Percentiles rank a stretch among this genome's conserved stretches.
These are phyloP conservation scores for Fusarium piperis DNA, from an alignment of 2,329 filamentous ascomycete species.

Conservation along the genomic window DNA sequence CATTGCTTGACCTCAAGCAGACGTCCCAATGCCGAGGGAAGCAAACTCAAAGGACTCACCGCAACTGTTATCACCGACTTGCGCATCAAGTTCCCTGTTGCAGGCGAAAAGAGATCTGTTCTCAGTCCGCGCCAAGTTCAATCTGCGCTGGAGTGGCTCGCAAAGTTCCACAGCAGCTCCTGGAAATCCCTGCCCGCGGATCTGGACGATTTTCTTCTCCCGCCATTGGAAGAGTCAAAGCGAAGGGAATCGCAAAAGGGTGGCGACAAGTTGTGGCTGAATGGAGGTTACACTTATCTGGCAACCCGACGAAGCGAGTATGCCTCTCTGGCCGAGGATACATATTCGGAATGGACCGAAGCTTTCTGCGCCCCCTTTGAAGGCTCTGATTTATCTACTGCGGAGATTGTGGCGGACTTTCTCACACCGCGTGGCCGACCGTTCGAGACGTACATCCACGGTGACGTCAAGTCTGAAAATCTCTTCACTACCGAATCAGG, in stretches of 20 bases:
- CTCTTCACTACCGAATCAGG: constrained; percentile 65
- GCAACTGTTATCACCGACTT: constrained; percentile 70
- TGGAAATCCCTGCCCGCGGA: constrained; percentile 50
- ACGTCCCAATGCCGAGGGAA: constrained; percentile 25
- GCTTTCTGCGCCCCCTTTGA: constrained; percentile 54
- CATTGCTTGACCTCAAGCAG: constrained; percentile 58
- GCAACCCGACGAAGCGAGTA: constrained; percentile 70
- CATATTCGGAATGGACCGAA: constrained; percentile 64
- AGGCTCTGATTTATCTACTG: constrained; percentile 48
- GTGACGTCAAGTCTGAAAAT: constrained; percentile 76
- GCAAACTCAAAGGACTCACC: constrained; percentile 52
- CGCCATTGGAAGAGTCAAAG: constrained; percentile 65
- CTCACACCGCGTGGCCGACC: constrained; percentile 56
- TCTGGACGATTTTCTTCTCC: constrained; percentile 54
- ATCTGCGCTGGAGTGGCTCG: constrained; percentile 70
- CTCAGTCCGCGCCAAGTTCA: constrained; percentile 59
- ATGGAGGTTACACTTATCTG: constrained; percentile 76
- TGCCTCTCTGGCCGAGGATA: constrained; percentile 54
- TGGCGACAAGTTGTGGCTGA: constrained; percentile 62
- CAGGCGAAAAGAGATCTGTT: constrained; percentile 62
- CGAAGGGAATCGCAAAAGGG: constrained; percentile 32
- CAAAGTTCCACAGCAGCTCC: constrained; percentile 67
- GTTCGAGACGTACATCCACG: constrained; percentile 70
- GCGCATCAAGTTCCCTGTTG: constrained; percentile 61
- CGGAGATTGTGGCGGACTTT: constrained; percentile 63